phyloP scores from a whole-genome alignment of 2,329 filamentous ascomycete genomes.

The Hirsutella rhossiliensis region DNA sequence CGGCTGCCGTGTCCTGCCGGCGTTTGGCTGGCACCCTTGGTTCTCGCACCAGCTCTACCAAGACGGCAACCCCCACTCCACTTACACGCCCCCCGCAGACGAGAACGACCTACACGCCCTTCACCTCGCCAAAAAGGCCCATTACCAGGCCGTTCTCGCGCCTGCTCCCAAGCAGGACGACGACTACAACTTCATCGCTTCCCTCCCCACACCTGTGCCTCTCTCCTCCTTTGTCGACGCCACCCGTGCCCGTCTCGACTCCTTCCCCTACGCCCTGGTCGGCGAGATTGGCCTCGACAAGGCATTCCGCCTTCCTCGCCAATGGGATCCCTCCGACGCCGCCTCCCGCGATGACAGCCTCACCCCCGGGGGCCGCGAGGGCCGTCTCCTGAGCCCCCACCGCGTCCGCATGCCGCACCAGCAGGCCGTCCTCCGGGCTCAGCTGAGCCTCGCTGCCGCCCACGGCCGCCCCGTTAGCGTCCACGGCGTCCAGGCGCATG shows the following conservation, averaged over 20 bases:
- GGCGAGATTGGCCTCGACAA: constrained; percentile 73
- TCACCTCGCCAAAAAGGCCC: constrained; percentile 30
- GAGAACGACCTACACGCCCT: constrained; percentile 8
- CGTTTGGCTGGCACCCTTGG: constrained; percentile 86
- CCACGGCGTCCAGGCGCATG: constrained; percentile 68
- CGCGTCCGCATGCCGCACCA: constrained; percentile 60
- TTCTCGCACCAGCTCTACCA: constrained; percentile 68
- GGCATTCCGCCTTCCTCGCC: constrained; percentile 58
- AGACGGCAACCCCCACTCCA: constrained; percentile 30
- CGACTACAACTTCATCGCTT: constrained; percentile 29
- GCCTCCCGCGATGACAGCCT: constrained; percentile 22
- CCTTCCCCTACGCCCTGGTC: constrained; percentile 52
- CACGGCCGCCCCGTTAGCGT: constrained; percentile 53
- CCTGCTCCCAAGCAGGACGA: constrained; percentile 23
- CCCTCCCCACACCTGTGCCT: constrained; percentile 47
- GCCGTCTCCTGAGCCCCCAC: constrained; percentile 53
- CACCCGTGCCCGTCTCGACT: constrained; percentile 40
- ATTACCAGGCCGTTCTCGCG: constrained; percentile 59
- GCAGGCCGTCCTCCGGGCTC: constrained; percentile 49
- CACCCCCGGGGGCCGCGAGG: constrained; percentile 61
- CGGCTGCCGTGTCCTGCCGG: constrained; percentile 38
- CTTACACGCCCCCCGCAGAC: constrained; percentile 18
- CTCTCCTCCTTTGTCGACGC: constrained; percentile 46
- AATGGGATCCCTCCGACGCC: constrained; percentile 30
- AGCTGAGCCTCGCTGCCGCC: constrained; percentile 60